These are phyloP conservation scores for Epichloe sibirici DNA, from an alignment of 2,329 filamentous ascomycete genomes.

Conservation along the genomic window DNA sequence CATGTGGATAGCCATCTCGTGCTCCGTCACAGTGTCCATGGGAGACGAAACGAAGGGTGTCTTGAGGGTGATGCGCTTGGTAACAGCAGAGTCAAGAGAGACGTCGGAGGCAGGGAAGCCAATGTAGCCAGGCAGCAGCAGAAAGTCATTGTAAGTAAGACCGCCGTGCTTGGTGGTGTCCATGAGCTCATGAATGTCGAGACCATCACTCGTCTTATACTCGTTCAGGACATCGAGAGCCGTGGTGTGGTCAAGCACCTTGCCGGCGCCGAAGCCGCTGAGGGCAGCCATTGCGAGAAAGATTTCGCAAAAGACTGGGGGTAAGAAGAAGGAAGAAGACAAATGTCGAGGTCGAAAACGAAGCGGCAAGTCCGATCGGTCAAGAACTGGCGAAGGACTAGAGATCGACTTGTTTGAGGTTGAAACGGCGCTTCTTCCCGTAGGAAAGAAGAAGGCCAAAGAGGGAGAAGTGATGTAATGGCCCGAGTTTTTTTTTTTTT, in stretches of 20 bases:
- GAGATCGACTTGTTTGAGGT: slow-evolving; percentile 23
- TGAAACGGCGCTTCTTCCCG: slow-evolving; percentile 40
- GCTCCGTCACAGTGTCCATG: slow-evolving; percentile 99
- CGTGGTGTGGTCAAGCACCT: slow-evolving; percentile 59
- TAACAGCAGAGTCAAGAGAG: slow-evolving; percentile 77
- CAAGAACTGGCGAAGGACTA: slow-evolving; percentile 12
- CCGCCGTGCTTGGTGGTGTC: slow-evolving; percentile 87
- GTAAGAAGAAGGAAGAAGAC: slow-evolving; percentile 17
- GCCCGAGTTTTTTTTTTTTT: too few species aligned
- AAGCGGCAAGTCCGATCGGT: slow-evolving; percentile 18
- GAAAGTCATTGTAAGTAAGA: slow-evolving; percentile 97
- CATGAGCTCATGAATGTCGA: slow-evolving; percentile 75
- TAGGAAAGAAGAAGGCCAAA: slow-evolving; percentile 27
- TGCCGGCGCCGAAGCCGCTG: slow-evolving; percentile 35
- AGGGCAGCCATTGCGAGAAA: slow-evolving; percentile 48
- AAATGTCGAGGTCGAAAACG: slow-evolving; percentile 28
- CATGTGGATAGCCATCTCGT: slow-evolving; percentile 99
- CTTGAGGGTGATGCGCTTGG: slow-evolving; percentile 91
- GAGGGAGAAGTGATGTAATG: too few species aligned
- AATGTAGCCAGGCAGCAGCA: slow-evolving; percentile 93
- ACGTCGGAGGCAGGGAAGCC: slow-evolving; percentile 92
- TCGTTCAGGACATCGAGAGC: slow-evolving; percentile 73
- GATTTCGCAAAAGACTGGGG: slow-evolving; percentile 13
- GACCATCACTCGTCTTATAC: slow-evolving; percentile 72
- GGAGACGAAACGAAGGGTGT: slow-evolving; percentile 94